Evolutionary conservation across 495 filamentous ascomycete genomes (phyloP).

Genomic region (Pyrenopolyporus hunteri): DNA sequence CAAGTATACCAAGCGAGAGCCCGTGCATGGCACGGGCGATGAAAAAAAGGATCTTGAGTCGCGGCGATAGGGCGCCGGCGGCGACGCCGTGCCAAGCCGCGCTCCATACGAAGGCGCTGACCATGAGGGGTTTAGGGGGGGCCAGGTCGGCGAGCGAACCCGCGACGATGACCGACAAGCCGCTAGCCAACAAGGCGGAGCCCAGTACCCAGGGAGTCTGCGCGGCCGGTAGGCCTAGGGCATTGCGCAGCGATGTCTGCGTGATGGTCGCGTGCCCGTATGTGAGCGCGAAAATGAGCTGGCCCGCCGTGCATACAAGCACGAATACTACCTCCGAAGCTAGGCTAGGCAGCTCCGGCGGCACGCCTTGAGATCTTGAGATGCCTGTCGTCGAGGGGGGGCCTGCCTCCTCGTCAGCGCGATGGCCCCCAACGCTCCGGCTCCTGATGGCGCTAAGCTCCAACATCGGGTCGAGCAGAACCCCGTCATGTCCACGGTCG

Average conservation of each 20-base stretch:
- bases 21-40: slow-evolving; percentile 63
- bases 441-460: slow-evolving; percentile 26
- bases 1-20: slow-evolving; percentile 61
- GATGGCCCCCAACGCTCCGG: slow-evolving; percentile 13
- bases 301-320: slow-evolving; percentile 51
- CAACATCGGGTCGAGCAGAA: slow-evolving; percentile 27
- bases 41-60: slow-evolving; percentile 55
- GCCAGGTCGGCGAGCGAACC: slow-evolving; percentile 53
- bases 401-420: slow-evolving; percentile 10
- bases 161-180: slow-evolving; percentile 53
- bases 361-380: slow-evolving; percentile 41
- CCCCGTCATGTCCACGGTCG: slow-evolving; percentile 7
- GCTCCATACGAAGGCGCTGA: slow-evolving; percentile 54
- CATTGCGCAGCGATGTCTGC: slow-evolving; percentile 44
- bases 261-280: slow-evolving; percentile 51
- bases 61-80: slow-evolving; percentile 47
- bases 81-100: slow-evolving; percentile 53
- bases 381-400: not conserved
- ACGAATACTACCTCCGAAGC: slow-evolving; percentile 51
- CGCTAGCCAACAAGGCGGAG: slow-evolving; percentile 49
- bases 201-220: slow-evolving; percentile 54
- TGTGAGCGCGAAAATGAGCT: slow-evolving; percentile 55
- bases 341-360: slow-evolving; percentile 46
- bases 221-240: slow-evolving; percentile 48
- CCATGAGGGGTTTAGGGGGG: slow-evolving; percentile 50